phyloP scores from a whole-genome alignment of 192 early-diverging fungal species.

The Coemansia sp. region DNA sequence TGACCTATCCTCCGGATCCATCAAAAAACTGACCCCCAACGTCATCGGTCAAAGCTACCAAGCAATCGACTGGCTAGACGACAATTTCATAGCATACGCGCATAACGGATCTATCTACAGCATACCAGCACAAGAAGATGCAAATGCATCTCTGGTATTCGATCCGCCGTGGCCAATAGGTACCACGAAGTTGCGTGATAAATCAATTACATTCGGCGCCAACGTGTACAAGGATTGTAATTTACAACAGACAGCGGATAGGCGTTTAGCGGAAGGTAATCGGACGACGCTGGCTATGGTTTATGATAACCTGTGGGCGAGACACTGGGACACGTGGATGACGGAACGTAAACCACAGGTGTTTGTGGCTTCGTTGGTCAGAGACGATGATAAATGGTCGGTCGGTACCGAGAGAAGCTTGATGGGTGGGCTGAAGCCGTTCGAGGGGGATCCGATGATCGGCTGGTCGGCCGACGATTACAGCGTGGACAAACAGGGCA shows the following conservation, averaged over 20 bases:
- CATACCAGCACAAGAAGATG: not conserved
- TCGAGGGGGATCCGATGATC: conserved; percentile 8
- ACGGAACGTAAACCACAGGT: conserved; percentile 41
- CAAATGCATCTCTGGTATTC: conserved; percentile 14
- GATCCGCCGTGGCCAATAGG: conserved; percentile 8
- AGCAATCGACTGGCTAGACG: conserved; percentile 36
- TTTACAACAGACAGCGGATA: conserved; percentile 49
- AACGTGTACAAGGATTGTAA: conserved; percentile 58
- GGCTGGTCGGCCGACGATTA: conserved; percentile 59
- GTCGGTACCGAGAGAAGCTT: conserved; percentile 20
- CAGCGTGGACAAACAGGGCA: conserved; percentile 64
- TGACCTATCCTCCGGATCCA: conserved; percentile 12
- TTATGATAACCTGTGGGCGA: conserved; percentile 69
- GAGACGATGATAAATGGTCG: conserved; percentile 26
- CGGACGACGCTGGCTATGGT: conserved; percentile 58
- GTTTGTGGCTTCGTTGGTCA: conserved; percentile 8
- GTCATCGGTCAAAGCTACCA: conserved; percentile 12
- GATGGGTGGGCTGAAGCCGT: conserved; percentile 13
- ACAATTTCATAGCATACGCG: conserved; percentile 24
- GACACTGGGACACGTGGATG: conserved; percentile 73
- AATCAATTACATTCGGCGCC: conserved; percentile 17
- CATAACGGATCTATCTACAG: conserved; percentile 24
- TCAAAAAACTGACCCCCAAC: conserved; percentile 13
- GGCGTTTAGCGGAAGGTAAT: conserved; percentile 38
- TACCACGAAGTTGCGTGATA: conserved; percentile 6